phyloP scores from a whole-genome alignment of 78 protist species.

The Speleostelium caveatum region DNA sequence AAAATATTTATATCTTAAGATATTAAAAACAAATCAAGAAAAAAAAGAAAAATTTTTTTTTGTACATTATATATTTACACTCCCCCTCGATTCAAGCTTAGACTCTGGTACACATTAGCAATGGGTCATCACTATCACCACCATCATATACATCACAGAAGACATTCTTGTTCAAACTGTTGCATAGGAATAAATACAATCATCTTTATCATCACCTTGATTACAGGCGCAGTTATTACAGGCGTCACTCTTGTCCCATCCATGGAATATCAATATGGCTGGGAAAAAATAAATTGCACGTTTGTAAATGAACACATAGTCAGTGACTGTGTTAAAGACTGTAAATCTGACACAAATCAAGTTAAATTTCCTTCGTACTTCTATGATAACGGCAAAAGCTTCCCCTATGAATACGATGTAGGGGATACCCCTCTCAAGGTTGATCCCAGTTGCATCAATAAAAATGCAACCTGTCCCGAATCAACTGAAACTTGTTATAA shows the following conservation, averaged over 20 bases:
- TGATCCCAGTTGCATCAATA: not conserved
- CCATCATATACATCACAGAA: constrained; percentile 71
- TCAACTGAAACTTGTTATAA: constrained; percentile 5
- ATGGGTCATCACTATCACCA: too few species aligned
- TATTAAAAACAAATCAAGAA: too few species aligned
- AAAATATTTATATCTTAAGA: too few species aligned
- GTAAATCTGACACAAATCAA: constrained; percentile 34
- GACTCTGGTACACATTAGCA: too few species aligned
- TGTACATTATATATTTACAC: too few species aligned
- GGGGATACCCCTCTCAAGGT: constrained; percentile 27
- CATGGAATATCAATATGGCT: constrained; percentile 36
- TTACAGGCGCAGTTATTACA: constrained; percentile 61
- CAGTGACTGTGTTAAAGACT: not conserved
- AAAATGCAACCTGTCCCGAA: constrained; percentile 9
- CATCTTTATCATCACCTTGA: constrained; percentile 40
- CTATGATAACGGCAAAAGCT: constrained; percentile 30
- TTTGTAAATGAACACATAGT: not conserved
- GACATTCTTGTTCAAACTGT: constrained; percentile 66
- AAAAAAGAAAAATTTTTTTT: too few species aligned
- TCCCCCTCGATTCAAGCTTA: too few species aligned
- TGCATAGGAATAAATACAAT: constrained; percentile 54
- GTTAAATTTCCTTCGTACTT: constrained; percentile 54
- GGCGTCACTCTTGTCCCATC: constrained; percentile 48
- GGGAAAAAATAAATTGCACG: constrained; percentile 30
- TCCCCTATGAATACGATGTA: constrained; percentile 67